Evolutionary conservation across 139 green algal genomes (phyloP), one percentile per base, ranked within the genome.

Genomic region (Ettlia oleoabundans): DNA sequence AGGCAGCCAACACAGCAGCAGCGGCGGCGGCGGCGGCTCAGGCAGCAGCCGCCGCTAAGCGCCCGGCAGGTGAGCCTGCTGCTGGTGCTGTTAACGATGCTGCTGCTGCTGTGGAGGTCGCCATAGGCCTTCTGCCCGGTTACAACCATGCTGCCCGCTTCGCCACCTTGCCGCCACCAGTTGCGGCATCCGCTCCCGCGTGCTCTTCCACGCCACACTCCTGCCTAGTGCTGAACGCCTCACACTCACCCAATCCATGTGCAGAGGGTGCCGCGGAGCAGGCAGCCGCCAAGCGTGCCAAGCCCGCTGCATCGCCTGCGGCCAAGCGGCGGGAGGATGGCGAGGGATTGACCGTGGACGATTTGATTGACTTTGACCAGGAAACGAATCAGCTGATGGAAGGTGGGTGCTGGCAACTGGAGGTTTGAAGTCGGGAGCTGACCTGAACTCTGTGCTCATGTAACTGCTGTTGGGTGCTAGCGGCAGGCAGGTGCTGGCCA

Each of bases 321-420:
- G 42, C 43, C 0, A 40, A 55, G 64, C 30, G 35, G 24, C 40
- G 67, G 26, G 51, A 38, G 7, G 35, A 65, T 4, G 63, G 76
- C 38, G 52, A 30, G 19, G 51, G 47, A 2, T 10, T 84, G 35
- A 68, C 51, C 18, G 51, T 72, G 21, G 78, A 84, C n/a, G 53
- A 30, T 21, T 40, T 84, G 8, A 71, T 78, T 28, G 52, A 84
- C 28, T 76, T 69, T 15, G 78, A 84, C 28, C 66, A 84, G 66
- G 78, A 84, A n/a, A 84, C 78, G 9, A 58, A 84, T 28, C 47
- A 77, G 47, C 47, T 84, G 28, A 84, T 84, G 78, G 78, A 72
- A 18, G 78, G 78, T 77, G 35, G n/a, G 77, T 1, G 9, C n/a
- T n/a, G n/a, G n/a, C n/a, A n/a, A n/a, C n/a, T n/a, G n/a, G n/a